Conservation (phyloP, 1,284 basidiomycete genomes). For the Cryptococcus deneoformans region DNA sequence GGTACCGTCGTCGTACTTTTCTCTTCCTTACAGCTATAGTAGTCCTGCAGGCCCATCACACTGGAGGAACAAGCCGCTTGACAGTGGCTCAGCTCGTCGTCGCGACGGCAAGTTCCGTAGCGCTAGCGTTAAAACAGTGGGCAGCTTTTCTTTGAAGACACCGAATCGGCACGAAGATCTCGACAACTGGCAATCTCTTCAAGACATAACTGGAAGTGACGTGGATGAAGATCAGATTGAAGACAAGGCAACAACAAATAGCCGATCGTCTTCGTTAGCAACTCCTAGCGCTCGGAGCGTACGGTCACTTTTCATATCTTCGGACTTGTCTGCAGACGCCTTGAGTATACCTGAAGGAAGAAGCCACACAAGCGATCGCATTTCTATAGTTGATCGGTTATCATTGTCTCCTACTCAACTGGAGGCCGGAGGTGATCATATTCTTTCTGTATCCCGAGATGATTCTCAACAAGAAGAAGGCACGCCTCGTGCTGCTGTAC, state of each 20-base stretch:
- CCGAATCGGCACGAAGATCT: conserved; percentile 3
- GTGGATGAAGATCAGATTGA: conserved; percentile 3
- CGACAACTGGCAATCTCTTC: conserved; percentile 38
- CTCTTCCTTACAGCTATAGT: not conserved
- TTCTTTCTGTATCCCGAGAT: not conserved
- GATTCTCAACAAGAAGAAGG: not conserved
- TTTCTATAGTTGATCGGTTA: not conserved
- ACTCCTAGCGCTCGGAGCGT: conserved; percentile 6
- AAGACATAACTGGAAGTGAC: conserved; percentile 24
- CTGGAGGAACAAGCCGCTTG: not conserved
- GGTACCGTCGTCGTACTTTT: conserved; percentile 1
- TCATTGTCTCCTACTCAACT: conserved; percentile 3
- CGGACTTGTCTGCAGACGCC: not conserved
- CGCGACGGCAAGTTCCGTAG: not conserved
- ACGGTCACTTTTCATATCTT: conserved; percentile 5
- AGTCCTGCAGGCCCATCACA: not conserved
- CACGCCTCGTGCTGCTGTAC: no score
- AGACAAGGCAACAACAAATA: not conserved
- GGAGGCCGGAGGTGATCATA: not conserved
- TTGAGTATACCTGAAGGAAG: not conserved
- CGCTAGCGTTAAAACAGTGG: not conserved
- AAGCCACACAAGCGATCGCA: not conserved
- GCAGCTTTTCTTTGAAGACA: not conserved
- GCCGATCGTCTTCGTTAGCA: not conserved
- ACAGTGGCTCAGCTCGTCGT: not conserved